Base-by-base conservation (phyloP, 495 filamentous ascomycete species). In the Penicillium bialowiezense region DNA sequence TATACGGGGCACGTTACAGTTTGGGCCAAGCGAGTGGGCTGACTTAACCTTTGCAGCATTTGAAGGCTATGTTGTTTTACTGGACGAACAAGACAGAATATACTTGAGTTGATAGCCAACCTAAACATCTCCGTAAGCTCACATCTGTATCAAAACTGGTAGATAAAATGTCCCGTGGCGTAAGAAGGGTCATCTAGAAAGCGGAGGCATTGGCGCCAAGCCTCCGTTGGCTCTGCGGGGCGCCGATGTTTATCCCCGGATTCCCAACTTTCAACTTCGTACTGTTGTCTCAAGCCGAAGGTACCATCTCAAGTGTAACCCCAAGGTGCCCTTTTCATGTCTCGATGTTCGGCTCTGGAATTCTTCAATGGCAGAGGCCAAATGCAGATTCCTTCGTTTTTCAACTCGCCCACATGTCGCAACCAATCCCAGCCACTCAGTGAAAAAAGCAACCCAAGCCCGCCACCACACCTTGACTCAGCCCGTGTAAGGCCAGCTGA, bases 131-230 rank as follows among this genome's bases (percentile, higher is more conserved):
- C n/a, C n/a, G n/a, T n/a, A n/a, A n/a, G n/a, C n/a, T n/a, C n/a
- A n/a, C n/a, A n/a, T n/a, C n/a, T n/a, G n/a, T n/a, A 24, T 34
- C 41, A 34, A 44, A 33, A 7, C 29, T 39, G 18, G 19, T 21
- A 32, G 29, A 32, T 32, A 12, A 32, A 28, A 5, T 28, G 9
- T 28, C 9, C 24, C 24, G 36, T 42, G 17, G 32, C n/a, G 18
- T 45, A 45, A 45, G 32, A 36, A 20, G n/a, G n/a, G n/a, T n/a
- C n/a, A n/a, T n/a, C n/a, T n/a, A 26, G 37, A 23, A 18, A 46
- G 44, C 44, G 44, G 33, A 37, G 33, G 37, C 14, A n/a, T 34
- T 37, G 40, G 41, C 41, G 44, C 35, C 44, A 47, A 47, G 44
- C 17, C 17, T 12, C 5, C 35, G 44, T 24, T 21, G 26, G 24